Evolutionary conservation across 2,329 filamentous ascomycete genomes (phyloP).

Genomic region (Colletotrichum sp.): DNA sequence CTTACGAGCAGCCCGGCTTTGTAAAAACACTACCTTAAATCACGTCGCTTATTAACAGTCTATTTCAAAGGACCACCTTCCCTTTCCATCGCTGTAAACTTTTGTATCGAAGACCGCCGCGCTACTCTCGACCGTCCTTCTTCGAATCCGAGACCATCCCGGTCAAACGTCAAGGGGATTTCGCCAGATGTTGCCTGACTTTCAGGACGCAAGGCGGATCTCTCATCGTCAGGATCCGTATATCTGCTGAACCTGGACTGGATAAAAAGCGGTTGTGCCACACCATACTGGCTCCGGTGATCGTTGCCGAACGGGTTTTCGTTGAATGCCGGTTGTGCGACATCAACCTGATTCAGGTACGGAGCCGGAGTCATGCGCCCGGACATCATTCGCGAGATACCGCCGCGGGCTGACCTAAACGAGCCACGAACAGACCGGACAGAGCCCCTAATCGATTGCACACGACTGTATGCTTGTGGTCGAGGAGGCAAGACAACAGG

Average conservation of each 20-base stretch:
- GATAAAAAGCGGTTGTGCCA: conserved; percentile 5
- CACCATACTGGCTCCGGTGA: background rate
- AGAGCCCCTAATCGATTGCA: conserved; percentile 3
- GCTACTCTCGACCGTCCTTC: background rate
- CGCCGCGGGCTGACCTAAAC: background rate
- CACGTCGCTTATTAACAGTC: background rate
- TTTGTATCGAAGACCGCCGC: conserved; percentile 8
- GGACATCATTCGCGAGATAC: conserved; percentile 3
- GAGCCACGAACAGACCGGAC: conserved; percentile 11
- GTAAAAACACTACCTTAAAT: background rate
- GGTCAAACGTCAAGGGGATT: conserved; percentile 5
- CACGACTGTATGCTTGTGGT: conserved; percentile 4
- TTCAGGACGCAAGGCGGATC: background rate
- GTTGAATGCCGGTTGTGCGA: background rate
- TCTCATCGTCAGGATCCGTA: conserved; percentile 5
- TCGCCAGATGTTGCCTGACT: conserved; percentile 12
- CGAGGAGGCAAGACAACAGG: background rate
- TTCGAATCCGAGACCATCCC: background rate
- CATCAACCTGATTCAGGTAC: background rate
- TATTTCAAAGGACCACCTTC: conserved; percentile 6
- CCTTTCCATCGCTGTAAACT: background rate
- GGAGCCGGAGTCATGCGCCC: background rate
- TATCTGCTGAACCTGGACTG: conserved; percentile 15
- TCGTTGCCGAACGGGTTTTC: background rate
- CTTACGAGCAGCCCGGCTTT: background rate